Evolutionary conservation across 495 filamentous ascomycete genomes (phyloP), one percentile per base, ranked within the genome.

Genomic region (Ramalina peruviana): DNA sequence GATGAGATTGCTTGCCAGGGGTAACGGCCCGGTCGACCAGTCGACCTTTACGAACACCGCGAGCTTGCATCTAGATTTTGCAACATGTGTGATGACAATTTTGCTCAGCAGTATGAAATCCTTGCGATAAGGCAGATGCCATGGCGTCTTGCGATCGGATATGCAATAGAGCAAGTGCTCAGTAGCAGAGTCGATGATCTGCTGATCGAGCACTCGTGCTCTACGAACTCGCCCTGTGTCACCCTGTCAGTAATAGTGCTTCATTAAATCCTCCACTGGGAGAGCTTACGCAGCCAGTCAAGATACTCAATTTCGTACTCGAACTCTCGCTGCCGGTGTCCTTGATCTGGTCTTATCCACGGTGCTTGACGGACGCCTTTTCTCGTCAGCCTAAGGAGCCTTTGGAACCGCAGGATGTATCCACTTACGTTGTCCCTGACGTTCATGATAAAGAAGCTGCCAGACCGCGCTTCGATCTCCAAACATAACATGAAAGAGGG

Each of bases 131-230:
- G 93, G 92, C 16, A 97, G 74, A 68, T 94, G 86, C 87, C 88
- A 96, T 1, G 90, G 88, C 0, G 79, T 84, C 58, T 86, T 87
- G 53, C 79, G 79, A 61, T 96, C 86, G 13, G 86, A 88, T 42
- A 97, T 75, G 37, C 95, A 87, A 63, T 98, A 98, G 62, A 88
- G 95, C 40, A 97, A 73, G 61, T 97, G 90, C 54, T 97, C 93
- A 64, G 89, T 94, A 57, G 85, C 77, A 19, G 94, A 74, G 48
- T 98, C 92, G 50, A 98, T 87, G 52, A 83, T 79, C 61, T 98
- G 92, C 55, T 84, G 79, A 65, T 97, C 92, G 3, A 75, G 72
- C 36, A 94, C 78, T 9, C 46, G 54, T 16, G 44, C 79, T 75
- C 52, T 71, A 71, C 43, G 74, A 66, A 47, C 71, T 72, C 58